Conservation (phyloP, 495 filamentous ascomycete genomes). For the Tuber brumale region DNA sequence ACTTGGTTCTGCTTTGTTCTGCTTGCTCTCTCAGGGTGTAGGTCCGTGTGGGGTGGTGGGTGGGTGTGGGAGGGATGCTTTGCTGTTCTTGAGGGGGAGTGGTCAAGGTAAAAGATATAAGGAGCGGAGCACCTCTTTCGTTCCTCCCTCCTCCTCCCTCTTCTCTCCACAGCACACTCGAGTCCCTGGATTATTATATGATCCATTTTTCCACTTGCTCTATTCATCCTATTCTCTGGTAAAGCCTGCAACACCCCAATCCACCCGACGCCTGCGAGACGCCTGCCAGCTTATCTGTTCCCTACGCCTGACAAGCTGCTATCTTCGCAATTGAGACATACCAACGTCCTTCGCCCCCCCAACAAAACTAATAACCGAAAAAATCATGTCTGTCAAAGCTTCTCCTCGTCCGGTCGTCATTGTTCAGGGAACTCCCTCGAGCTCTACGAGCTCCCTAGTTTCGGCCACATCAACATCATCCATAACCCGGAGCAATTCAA, state of each 20-base stretch:
- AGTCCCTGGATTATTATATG: neutral
- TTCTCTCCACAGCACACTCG: neutral
- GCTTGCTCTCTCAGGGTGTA: neutral
- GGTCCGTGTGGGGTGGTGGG: neutral
- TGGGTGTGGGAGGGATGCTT: neutral
- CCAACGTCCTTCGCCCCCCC: neutral
- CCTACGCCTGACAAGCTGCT: neutral
- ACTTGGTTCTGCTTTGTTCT: neutral
- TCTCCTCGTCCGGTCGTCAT: neutral
- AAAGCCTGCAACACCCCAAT: neutral
- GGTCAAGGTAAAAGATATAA: neutral
- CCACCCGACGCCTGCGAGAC: neutral
- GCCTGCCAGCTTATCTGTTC: neutral
- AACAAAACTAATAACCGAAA: neutral
- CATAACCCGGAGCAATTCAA: conserved; percentile 10
- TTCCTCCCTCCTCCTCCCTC: neutral
- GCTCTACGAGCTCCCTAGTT: neutral
- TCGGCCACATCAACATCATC: conserved; percentile 2
- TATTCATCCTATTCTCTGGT: neutral
- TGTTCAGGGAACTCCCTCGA: neutral
- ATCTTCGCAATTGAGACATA: neutral
- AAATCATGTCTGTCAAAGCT: neutral
- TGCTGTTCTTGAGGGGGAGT: neutral
- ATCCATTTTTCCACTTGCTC: neutral
- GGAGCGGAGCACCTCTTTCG: neutral